Evolutionary conservation across 2,329 filamentous ascomycete genomes (phyloP).

Genomic region (Calonectria naviculata): DNA sequence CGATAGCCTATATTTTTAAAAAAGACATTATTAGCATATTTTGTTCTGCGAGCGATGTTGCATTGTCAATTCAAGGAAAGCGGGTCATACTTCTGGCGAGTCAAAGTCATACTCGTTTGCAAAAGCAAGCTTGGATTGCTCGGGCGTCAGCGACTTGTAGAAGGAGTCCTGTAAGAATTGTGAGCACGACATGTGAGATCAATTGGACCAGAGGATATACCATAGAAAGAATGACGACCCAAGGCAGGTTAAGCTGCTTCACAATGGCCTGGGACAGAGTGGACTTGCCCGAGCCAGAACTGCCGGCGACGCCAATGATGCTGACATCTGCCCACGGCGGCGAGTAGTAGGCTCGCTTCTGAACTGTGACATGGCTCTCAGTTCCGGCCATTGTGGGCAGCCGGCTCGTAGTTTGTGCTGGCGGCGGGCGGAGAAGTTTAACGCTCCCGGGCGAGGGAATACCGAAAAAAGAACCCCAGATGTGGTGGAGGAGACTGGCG

Average conservation of each 20-base stretch:
- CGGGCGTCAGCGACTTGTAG: slow-evolving; percentile 88
- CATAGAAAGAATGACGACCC: slow-evolving; percentile 98
- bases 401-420: slow-evolving; percentile 12
- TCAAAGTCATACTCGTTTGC: slow-evolving; percentile 96
- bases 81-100: slow-evolving; percentile 73
- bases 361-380: slow-evolving; percentile 60
- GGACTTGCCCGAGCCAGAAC: slow-evolving; percentile 94
- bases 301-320: slow-evolving; percentile 96
- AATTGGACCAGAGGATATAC: slow-evolving; percentile 58
- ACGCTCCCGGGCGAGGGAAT: slow-evolving; percentile 5
- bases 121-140: slow-evolving; percentile 85
- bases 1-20: slow-evolving; percentile 71
- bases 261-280: slow-evolving; percentile 94
- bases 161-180: slow-evolving; percentile 83
- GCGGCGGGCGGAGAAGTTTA: slow-evolving; percentile 1
- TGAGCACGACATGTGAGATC: slow-evolving; percentile 30
- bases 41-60: background rate
- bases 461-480: slow-evolving; percentile 2
- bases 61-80: background rate
- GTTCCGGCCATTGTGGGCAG: slow-evolving; percentile 34
- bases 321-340: slow-evolving; percentile 97
- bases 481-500: slow-evolving; percentile 9
- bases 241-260: slow-evolving; percentile 88
- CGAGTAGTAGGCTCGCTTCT: slow-evolving; percentile 79
- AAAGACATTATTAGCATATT: slow-evolving; percentile 3